Percentiles rank a stretch among this genome's conserved stretches.
Evolutionary conservation across 2,329 filamentous ascomycete species (phyloP).

Genomic region (Pyrenophora teres): DNA sequence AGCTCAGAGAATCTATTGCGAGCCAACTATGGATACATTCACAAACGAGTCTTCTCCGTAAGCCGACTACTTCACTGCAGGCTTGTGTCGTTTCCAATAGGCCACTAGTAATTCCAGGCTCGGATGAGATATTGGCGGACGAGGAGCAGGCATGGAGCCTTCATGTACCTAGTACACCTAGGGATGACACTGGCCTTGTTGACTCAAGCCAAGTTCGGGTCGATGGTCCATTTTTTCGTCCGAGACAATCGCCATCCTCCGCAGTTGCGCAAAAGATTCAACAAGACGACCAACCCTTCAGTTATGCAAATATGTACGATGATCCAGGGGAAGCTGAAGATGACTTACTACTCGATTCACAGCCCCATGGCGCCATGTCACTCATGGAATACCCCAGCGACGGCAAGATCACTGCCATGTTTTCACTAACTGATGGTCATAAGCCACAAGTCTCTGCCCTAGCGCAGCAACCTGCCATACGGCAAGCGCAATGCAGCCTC

Average conservation of each 20-base stretch:
- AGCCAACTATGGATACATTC: slow-evolving; percentile 13
- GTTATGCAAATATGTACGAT: background rate
- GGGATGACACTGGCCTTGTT: background rate
- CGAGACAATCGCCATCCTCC: background rate
- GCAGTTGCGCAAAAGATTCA: background rate
- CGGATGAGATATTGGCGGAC: slow-evolving; percentile 18
- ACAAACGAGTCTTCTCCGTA: slow-evolving; percentile 3
- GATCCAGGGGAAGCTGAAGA: slow-evolving; percentile 1
- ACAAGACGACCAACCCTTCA: background rate
- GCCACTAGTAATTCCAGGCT: background rate
- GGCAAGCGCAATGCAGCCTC: background rate
- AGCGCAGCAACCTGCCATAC: background rate
- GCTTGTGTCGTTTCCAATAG: slow-evolving; percentile 3
- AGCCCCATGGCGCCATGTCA: background rate
- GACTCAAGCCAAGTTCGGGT: no score
- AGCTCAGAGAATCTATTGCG: background rate
- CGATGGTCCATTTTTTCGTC: background rate
- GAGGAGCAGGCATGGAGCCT: background rate
- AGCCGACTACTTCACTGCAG: slow-evolving; percentile 1
- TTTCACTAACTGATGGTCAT: background rate
- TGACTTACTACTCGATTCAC: slow-evolving; percentile 2
- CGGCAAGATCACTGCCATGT: background rate
- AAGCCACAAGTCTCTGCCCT: background rate
- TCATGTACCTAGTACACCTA: background rate
- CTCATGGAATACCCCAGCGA: background rate